Evolutionary conservation across 805 yeast genomes (phyloP), one percentile per base, ranked within the genome.

Genomic region (Candida ipomoeae): DNA sequence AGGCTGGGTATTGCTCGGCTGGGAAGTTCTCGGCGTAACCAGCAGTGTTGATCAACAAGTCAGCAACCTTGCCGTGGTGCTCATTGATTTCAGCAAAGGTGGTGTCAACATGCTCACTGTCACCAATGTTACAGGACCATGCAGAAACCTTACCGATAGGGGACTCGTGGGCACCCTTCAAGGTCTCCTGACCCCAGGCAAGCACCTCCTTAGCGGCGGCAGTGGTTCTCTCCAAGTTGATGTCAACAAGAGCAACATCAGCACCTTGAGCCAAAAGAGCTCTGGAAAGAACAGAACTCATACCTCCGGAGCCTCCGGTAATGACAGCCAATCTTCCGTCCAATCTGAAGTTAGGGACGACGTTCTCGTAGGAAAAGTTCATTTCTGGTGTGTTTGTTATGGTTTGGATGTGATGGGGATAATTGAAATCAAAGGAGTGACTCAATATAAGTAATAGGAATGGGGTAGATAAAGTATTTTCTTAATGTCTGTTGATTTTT

Each of bases 301-400:
- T 71, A 15, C 91, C 92, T 44, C 94, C 94, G 34, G 89, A 84
- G 7, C 91, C 94, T 43, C 94, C 94, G 35, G 94, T 87, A 55
- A 87, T 71, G 41, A 87, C 75, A 39, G 89, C 89, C 49, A 85
- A 73, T 62, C 83, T 81, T 52, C 85, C 86, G 62, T 83, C 89
- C 54, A 84, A 73, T 70, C 87, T 78, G 67, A 83, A 84, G 50
- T 66, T 72, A 54, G 89, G 90, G 29, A 84, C 77, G 41, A 78
- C 69, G 69, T 76, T 77, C 33, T 70, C 68, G 59, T 63, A 70
- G 29, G 75, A 64, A 55, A 52, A 71, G 54, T 67, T 49, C 58
- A 55, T 53, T 23, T 14, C 15, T 18, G 39, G 46, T 23, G n/a
- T 14, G 8, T n/a, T 5, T 14, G 36, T 0, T 34, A n/a, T n/a